These are phyloP conservation scores for Phytophthora pinifolia DNA, from an alignment of 352 stramenopile species.

Conservation along the genomic window DNA sequence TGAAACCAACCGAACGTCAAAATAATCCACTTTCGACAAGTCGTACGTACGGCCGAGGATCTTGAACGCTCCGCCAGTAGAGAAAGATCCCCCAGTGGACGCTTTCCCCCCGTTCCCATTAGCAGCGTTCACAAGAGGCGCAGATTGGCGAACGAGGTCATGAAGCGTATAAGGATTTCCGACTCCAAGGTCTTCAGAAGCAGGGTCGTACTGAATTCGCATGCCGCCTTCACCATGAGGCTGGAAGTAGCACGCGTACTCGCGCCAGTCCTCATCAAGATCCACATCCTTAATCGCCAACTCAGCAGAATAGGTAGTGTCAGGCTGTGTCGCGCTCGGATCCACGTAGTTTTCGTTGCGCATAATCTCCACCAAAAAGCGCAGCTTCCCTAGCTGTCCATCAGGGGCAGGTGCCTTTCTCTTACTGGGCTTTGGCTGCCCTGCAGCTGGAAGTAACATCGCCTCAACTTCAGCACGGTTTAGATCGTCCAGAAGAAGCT, in stretches of 20 bases:
- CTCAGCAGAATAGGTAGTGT: slow-evolving; percentile 54
- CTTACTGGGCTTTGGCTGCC: slow-evolving; percentile 34
- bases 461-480: slow-evolving; percentile 49
- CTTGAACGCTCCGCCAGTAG: slow-evolving; percentile 13
- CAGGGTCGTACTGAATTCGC: slow-evolving; percentile 44
- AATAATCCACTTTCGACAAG: slow-evolving; percentile 52
- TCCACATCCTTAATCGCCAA: slow-evolving; percentile 35
- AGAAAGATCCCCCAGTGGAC: neutral
- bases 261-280: slow-evolving; percentile 31
- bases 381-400: slow-evolving; percentile 54
- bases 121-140: neutral
- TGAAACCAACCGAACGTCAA: slow-evolving; percentile 49
- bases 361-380: slow-evolving; percentile 52
- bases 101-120: neutral
- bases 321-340: slow-evolving; percentile 25
- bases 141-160: slow-evolving; percentile 33
- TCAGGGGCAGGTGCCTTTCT: slow-evolving; percentile 45
- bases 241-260: slow-evolving; percentile 49
- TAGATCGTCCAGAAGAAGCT: slow-evolving; percentile 43
- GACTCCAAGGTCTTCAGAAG: slow-evolving; percentile 44
- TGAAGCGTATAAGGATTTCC: slow-evolving; percentile 36
- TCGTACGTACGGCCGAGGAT: slow-evolving; percentile 62
- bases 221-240: slow-evolving; percentile 48
- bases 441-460: slow-evolving; percentile 44
- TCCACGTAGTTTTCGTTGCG: slow-evolving; percentile 65